Evolutionary conservation across 2,329 filamentous ascomycete genomes (phyloP).

Genomic region (Fusarium vanettenii): DNA sequence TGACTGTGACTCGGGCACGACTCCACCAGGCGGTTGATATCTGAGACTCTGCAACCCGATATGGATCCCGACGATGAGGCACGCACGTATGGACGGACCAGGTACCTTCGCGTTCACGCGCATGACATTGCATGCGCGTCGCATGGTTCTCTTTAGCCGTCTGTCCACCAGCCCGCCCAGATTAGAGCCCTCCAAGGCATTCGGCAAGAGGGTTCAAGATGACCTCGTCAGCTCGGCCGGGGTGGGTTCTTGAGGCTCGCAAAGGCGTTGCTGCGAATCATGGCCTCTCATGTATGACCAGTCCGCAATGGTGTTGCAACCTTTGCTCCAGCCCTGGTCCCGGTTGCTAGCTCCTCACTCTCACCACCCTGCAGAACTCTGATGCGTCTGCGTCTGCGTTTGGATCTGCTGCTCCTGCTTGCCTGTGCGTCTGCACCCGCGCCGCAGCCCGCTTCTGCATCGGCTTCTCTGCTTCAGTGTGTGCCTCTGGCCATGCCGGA

Average conservation of each 20-base stretch:
- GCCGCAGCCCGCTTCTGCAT: slow-evolving; percentile 23
- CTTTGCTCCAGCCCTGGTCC: slow-evolving; percentile 33
- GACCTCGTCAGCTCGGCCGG: slow-evolving; percentile 23
- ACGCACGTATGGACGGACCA: slow-evolving; percentile 17
- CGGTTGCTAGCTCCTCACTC: slow-evolving; percentile 25
- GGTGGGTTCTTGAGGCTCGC: slow-evolving; percentile 4
- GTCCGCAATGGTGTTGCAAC: slow-evolving; percentile 32
- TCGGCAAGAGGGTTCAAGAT: slow-evolving; percentile 3
- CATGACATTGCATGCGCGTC: slow-evolving; percentile 24
- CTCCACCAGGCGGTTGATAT: slow-evolving; percentile 32
- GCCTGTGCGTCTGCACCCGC: slow-evolving; percentile 21
- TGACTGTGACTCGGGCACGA: slow-evolving; percentile 15
- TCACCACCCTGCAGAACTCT: slow-evolving; percentile 21
- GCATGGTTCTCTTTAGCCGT: slow-evolving; percentile 29
- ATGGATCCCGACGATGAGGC: slow-evolving; percentile 30
- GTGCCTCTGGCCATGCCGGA: slow-evolving; percentile 3
- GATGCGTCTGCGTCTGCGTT: slow-evolving; percentile 14
- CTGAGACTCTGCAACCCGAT: slow-evolving; percentile 36
- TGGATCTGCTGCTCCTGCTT: slow-evolving; percentile 2
- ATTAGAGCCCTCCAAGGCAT: neutral
- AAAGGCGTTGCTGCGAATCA: slow-evolving; percentile 21
- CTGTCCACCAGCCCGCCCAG: slow-evolving; percentile 4
- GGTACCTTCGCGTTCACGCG: slow-evolving; percentile 35
- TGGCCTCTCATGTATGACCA: slow-evolving; percentile 16
- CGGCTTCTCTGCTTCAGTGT: slow-evolving; percentile 11